Evolutionary conservation across 2,329 filamentous ascomycete species (phyloP).

Genomic region (Phaeosphaeriaceae sp.): DNA sequence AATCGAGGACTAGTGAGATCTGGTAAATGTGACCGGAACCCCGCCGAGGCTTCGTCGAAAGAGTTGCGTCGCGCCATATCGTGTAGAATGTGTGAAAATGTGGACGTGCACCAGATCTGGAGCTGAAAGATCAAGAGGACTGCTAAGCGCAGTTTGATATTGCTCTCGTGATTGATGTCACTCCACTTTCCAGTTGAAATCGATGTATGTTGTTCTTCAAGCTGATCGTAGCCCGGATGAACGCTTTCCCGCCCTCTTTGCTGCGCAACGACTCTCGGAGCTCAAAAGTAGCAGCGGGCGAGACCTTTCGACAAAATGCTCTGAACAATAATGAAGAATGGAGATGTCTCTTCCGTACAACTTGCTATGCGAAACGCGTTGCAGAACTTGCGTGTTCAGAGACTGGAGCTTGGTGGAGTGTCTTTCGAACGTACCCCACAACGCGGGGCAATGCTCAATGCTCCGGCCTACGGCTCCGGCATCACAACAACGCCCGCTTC

Average conservation of each 20-base stretch:
- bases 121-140: background rate
- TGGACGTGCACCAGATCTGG: background rate
- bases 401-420: background rate
- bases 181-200: background rate
- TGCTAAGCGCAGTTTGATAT: background rate
- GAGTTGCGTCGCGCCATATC: conserved; percentile 27
- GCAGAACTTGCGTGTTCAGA: background rate
- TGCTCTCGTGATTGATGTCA: background rate
- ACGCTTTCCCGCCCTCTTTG: conserved; percentile 13
- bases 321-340: background rate
- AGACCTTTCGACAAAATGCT: background rate
- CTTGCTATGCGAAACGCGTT: conserved; percentile 12
- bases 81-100: background rate
- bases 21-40: conserved; percentile 67
- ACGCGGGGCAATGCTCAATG: background rate
- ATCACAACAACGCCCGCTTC: background rate
- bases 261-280: background rate
- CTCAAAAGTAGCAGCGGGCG: background rate
- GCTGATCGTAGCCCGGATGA: conserved; percentile 11
- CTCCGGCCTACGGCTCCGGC: background rate
- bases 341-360: conserved; percentile 2
- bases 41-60: conserved; percentile 34
- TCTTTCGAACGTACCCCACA: background rate
- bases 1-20: conserved; percentile 69
- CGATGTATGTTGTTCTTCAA: background rate